Percentiles rank a stretch among this genome's conserved stretches.
Conservation (phyloP, 1,284 basidiomycete species). For the Naganishia liquefaciens region DNA sequence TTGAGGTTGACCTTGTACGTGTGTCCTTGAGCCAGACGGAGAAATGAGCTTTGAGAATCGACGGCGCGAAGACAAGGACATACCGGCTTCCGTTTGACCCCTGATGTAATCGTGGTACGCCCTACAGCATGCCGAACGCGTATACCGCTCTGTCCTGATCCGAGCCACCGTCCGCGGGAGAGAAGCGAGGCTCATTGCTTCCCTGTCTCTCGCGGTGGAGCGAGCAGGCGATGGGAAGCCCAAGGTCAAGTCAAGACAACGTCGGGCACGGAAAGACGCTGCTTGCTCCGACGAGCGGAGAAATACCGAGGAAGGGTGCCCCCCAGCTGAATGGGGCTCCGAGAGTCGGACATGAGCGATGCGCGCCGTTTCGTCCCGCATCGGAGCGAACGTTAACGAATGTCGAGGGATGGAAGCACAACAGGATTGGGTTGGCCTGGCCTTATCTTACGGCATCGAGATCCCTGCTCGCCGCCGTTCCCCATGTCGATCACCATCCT, state of each 20-base stretch:
- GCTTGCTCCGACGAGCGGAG: no score
- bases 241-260: no score
- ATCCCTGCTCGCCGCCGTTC: no score
- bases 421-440: neutral
- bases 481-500: slow-evolving; percentile 41
- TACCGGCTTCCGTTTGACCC: slow-evolving; percentile 27
- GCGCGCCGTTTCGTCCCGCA: neutral
- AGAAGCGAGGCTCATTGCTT: neutral
- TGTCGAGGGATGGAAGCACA: neutral
- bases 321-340: neutral
- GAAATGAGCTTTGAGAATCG: neutral
- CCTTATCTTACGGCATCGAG: neutral
- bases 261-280: no score
- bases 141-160: neutral
- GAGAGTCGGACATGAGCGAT: slow-evolving; percentile 11
- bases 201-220: no score
- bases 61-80: neutral
- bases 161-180: neutral
- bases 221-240: no score
- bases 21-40: neutral
- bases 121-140: slow-evolving; percentile 1
- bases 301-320: no score
- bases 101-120: slow-evolving; percentile 30
- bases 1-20: slow-evolving; percentile 30
- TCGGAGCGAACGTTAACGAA: neutral